Conservation (phyloP, 352 stramenopile species). For the Globisporangium spiculum region DNA sequence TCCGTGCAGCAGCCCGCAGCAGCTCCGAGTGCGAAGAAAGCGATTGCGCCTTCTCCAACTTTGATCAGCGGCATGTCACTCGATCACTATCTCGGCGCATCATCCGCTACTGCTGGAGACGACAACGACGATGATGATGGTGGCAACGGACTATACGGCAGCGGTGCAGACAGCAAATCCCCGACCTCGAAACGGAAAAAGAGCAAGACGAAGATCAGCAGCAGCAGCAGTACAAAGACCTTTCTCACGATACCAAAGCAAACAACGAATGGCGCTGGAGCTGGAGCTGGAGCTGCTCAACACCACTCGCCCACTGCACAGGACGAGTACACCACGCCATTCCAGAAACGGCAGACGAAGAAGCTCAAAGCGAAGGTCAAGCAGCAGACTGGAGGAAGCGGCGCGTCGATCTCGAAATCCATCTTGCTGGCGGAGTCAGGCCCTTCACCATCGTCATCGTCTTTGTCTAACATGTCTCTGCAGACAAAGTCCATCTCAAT, state of each 20-base stretch:
- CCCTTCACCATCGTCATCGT: slow-evolving; percentile 9
- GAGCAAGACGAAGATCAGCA: slow-evolving; percentile 26
- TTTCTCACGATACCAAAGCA: slow-evolving; percentile 8
- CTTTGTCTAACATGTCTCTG: slow-evolving; percentile 10
- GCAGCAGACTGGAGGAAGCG: slow-evolving; percentile 24
- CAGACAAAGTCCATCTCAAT: slow-evolving; percentile 19
- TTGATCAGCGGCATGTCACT: slow-evolving; percentile 62
- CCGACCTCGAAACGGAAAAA: slow-evolving; percentile 34
- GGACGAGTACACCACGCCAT: slow-evolving; percentile 34
- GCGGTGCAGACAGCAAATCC: slow-evolving; percentile 27
- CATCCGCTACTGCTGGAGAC: slow-evolving; percentile 9
- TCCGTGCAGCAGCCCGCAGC: neutral
- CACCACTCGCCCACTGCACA: slow-evolving; percentile 11
- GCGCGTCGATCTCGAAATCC: slow-evolving; percentile 35
- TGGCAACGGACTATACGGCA: slow-evolving; percentile 2
- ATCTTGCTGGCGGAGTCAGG: slow-evolving; percentile 47
- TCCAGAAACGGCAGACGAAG: slow-evolving; percentile 44
- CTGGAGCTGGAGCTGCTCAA: slow-evolving; percentile 10
- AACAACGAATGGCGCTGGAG: slow-evolving; percentile 1
- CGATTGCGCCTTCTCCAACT: slow-evolving; percentile 10
- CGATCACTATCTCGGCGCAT: slow-evolving; percentile 56
- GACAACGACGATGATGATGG: slow-evolving; percentile 9
- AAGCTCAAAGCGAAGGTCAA: slow-evolving; percentile 44
- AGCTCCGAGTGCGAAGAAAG: slow-evolving; percentile 19
- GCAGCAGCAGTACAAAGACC: slow-evolving; percentile 7